Conservation (phyloP, 805 yeast genomes). For the Pichia gijzeniarum region DNA sequence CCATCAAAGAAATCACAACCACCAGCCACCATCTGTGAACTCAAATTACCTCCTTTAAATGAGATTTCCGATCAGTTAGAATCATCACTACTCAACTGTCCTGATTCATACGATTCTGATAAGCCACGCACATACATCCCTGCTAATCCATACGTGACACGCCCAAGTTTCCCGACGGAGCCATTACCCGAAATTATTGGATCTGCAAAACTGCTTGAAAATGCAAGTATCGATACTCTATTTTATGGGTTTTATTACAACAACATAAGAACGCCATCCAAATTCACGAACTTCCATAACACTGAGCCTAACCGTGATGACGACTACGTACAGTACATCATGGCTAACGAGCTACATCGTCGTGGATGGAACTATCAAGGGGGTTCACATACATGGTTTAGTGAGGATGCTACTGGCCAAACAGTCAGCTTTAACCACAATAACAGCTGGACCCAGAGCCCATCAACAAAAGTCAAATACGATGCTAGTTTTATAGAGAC, state of each 20-base stretch:
- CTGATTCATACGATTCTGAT: conserved; percentile 90
- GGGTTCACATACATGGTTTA: conserved; percentile 75
- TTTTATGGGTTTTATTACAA: conserved; percentile 90
- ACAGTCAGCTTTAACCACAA: conserved; percentile 53
- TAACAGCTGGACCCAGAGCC: conserved; percentile 41
- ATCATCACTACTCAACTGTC: conserved; percentile 78
- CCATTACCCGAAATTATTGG: conserved; percentile 63
- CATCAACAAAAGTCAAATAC: conserved; percentile 36
- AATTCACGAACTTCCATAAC: conserved; percentile 20
- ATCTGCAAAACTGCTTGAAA: conserved; percentile 53
- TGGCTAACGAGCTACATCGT: conserved; percentile 71
- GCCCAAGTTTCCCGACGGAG: conserved; percentile 84
- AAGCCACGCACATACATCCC: conserved; percentile 70
- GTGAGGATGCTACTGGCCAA: conserved; percentile 37
- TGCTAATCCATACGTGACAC: conserved; percentile 80
- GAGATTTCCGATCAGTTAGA: conserved; percentile 57
- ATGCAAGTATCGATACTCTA: conserved; percentile 79
- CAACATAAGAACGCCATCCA: conserved; percentile 19
- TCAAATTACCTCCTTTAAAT: conserved; percentile 47
- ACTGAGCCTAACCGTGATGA: conserved; percentile 29
- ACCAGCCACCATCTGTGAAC: conserved; percentile 27
- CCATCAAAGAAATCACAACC: conserved; percentile 13
- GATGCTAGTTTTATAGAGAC: conserved; percentile 14
- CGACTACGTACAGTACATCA: conserved; percentile 61
- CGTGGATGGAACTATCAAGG: conserved; percentile 81